Conservation (phyloP, 805 yeast species). For the Scheffersomyces lignosus region DNA sequence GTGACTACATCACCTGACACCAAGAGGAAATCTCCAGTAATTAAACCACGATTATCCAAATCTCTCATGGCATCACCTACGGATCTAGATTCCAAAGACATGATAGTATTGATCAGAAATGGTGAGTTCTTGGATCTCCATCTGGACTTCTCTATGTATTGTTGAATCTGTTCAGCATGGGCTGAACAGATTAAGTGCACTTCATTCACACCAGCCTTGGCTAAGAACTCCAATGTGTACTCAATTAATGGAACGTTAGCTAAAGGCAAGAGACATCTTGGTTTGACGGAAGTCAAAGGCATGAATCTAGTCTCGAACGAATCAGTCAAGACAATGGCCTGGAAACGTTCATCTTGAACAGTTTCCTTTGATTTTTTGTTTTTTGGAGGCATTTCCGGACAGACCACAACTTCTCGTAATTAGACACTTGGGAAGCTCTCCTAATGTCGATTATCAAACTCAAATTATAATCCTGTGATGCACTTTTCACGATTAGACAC, state of each 20-base stretch:
- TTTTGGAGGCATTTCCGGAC: constrained; percentile 46
- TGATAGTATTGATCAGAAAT: constrained; percentile 73
- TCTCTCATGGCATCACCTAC: constrained; percentile 99
- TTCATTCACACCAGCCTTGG: constrained; percentile 86
- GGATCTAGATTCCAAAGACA: constrained; percentile 83
- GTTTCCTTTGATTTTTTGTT: constrained; percentile 55
- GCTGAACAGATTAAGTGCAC: constrained; percentile 88
- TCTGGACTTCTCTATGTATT: constrained; percentile 71
- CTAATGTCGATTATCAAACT: no score
- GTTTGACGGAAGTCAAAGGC: constrained; percentile 84
- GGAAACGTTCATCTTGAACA: constrained; percentile 72
- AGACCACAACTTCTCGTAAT: no score
- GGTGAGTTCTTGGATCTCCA: constrained; percentile 76
- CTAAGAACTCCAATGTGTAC: constrained; percentile 91
- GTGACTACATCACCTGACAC: constrained; percentile 96
- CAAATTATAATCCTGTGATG: no score
- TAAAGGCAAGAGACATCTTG: constrained; percentile 88
- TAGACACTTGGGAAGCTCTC: no score
- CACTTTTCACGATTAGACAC: no score
- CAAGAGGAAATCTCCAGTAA: constrained; percentile 84
- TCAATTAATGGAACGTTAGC: constrained; percentile 94
- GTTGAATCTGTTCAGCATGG: constrained; percentile 86
- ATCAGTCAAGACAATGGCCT: constrained; percentile 93
- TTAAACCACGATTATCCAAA: constrained; percentile 84
- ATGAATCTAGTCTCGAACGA: constrained; percentile 88